Evolutionary conservation across 257 asterid species (phyloP).

Genomic region (Solanum medicagineum): DNA sequence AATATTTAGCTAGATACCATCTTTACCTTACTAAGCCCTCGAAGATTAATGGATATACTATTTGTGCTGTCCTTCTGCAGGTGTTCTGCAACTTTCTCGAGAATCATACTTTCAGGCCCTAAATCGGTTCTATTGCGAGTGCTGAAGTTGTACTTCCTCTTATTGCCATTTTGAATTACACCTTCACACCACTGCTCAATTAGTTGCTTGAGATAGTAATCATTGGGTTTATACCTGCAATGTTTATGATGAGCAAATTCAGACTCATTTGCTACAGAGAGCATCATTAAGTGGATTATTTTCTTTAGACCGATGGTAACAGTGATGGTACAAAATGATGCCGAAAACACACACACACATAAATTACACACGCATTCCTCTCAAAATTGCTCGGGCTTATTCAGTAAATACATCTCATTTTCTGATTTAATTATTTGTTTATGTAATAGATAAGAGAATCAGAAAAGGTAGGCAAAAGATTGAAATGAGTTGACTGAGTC

Average conservation of each 20-base stretch:
- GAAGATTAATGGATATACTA: slow-evolving; percentile 61
- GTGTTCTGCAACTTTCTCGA: slow-evolving; percentile 78
- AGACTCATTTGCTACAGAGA: neutral
- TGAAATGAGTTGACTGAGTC: neutral
- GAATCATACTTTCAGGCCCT: slow-evolving; percentile 52
- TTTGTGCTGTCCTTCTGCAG: slow-evolving; percentile 60
- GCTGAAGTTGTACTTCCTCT: slow-evolving; percentile 14
- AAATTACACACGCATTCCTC: neutral
- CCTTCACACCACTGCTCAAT: slow-evolving; percentile 99
- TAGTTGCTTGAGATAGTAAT: slow-evolving; percentile 76
- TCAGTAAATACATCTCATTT: neutral
- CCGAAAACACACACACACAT: neutral
- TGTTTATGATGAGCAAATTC: neutral
- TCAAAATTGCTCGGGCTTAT: neutral
- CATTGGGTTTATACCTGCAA: slow-evolving; percentile 79
- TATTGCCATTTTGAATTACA: slow-evolving; percentile 42
- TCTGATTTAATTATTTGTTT: neutral
- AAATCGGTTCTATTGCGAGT: slow-evolving; percentile 14
- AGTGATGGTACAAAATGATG: neutral
- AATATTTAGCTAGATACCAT: neutral
- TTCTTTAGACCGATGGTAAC: neutral
- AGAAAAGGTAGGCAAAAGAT: neutral
- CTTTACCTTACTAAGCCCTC: slow-evolving; percentile 71
- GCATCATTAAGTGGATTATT: neutral
- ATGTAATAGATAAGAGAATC: neutral